These are phyloP conservation scores for Dioscorea dumetorum DNA, from an alignment of 106 monocot genomes.

Conservation along the genomic window DNA sequence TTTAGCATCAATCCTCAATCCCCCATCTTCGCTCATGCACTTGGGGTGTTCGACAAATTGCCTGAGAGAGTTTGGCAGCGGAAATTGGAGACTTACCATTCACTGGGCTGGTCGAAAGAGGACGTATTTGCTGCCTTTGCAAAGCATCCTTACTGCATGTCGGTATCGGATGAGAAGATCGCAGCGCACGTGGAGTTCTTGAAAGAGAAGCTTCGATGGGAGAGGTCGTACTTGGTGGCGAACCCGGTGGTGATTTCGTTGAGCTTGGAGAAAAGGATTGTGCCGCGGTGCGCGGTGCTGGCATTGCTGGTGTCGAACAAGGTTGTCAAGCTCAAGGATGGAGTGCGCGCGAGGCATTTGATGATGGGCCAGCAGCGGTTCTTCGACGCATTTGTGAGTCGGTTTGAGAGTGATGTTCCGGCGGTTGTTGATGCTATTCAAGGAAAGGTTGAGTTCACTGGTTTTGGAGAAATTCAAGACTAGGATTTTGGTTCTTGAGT, in stretches of 20 bases:
- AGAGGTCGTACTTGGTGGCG: neutral
- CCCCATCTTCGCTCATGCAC: slow-evolving; percentile 13
- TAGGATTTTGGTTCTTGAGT: too few relatives aligned
- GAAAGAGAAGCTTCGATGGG: slow-evolving; percentile 16
- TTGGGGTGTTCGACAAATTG: slow-evolving; percentile 8
- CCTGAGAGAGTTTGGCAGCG: slow-evolving; percentile 17
- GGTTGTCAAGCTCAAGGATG: neutral
- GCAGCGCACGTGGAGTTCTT: slow-evolving; percentile 18
- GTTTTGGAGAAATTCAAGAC: too few relatives aligned
- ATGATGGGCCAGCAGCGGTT: slow-evolving; percentile 8
- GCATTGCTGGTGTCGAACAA: slow-evolving; percentile 16
- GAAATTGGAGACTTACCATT: slow-evolving; percentile 21
- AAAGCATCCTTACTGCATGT: slow-evolving; percentile 27
- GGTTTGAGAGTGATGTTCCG: slow-evolving; percentile 18
- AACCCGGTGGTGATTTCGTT: slow-evolving; percentile 19
- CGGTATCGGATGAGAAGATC: slow-evolving; percentile 21
- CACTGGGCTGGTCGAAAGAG: slow-evolving; percentile 49
- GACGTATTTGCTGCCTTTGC: slow-evolving; percentile 26
- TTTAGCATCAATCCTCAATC: slow-evolving; percentile 23
- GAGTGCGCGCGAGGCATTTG: slow-evolving; percentile 2
- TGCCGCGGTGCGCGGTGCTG: slow-evolving; percentile 37
- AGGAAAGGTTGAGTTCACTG: neutral
- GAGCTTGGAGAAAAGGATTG: slow-evolving; percentile 35
- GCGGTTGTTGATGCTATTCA: slow-evolving; percentile 23
- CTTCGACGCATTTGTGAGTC: slow-evolving; percentile 19